phyloP scores from a whole-genome alignment of 2,329 filamentous ascomycete genomes.

The Parasarocladium wereldwijsianum region DNA sequence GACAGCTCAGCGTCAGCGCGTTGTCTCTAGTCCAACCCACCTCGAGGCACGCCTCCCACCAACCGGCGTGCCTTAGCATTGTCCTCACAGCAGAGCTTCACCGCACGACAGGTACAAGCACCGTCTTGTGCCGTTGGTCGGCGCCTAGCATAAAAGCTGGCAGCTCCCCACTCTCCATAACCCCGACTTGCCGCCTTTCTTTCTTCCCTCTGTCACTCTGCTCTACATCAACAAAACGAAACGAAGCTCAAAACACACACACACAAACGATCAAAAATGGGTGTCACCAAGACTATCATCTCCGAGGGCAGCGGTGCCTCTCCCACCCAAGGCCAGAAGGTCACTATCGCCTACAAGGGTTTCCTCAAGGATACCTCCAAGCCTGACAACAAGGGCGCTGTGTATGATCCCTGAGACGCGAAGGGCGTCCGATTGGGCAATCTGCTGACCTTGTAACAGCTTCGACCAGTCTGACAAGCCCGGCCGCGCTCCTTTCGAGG shows the following conservation, averaged over 20 bases:
- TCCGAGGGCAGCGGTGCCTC: slow-evolving; percentile 44
- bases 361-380: slow-evolving; percentile 57
- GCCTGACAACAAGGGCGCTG: slow-evolving; percentile 48
- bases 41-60: too few relatives aligned
- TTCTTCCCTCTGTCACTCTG: slow-evolving; percentile 1
- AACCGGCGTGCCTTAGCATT: too few relatives aligned
- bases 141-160: slow-evolving; percentile 4
- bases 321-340: slow-evolving; percentile 53
- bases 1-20: too few relatives aligned
- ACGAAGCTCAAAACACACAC: slow-evolving; percentile 3
- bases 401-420: slow-evolving; percentile 36
- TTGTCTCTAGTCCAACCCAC: too few relatives aligned
- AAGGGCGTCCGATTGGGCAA: neutral
- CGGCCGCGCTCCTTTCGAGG: slow-evolving; percentile 55
- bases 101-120: too few relatives aligned
- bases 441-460: slow-evolving; percentile 27
- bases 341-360: slow-evolving; percentile 85
- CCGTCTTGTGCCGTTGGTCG: too few relatives aligned
- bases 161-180: slow-evolving; percentile 3
- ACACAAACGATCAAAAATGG: slow-evolving; percentile 43
- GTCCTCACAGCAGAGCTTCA: too few relatives aligned
- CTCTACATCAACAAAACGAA: slow-evolving; percentile 5
- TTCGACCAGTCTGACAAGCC: slow-evolving; percentile 66
- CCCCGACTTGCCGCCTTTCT: neutral
- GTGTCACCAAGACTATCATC: slow-evolving; percentile 54